These are phyloP conservation scores for Tulasnella sp. DNA, from an alignment of 768 basidiomycete genomes.

Conservation along the genomic window DNA sequence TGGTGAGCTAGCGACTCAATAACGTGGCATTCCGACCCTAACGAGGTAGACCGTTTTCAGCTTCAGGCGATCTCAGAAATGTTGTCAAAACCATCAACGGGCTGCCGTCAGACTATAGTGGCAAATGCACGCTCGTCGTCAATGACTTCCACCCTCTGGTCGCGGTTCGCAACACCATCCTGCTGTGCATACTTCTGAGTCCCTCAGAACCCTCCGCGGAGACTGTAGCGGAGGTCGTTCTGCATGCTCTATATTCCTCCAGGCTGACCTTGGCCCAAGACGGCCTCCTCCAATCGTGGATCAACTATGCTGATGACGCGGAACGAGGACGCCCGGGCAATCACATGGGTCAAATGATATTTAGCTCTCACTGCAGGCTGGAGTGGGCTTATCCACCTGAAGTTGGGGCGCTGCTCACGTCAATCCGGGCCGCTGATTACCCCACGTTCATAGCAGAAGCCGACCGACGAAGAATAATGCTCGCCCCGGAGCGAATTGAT, in stretches of 20 bases:
- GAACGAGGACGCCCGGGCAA: not conserved
- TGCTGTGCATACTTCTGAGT: slow-evolving; percentile 39
- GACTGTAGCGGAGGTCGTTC: slow-evolving; percentile 39
- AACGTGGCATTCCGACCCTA: not conserved
- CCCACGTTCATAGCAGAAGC: not conserved
- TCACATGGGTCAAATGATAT: not conserved
- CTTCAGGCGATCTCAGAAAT: slow-evolving; percentile 45
- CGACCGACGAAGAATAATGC: slow-evolving; percentile 21
- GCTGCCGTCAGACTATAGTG: slow-evolving; percentile 39
- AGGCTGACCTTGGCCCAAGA: slow-evolving; percentile 35
- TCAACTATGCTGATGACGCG: not conserved
- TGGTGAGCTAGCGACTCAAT: not conserved
- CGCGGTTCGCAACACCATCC: slow-evolving; percentile 36
- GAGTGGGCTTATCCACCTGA: not conserved
- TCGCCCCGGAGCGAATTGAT: slow-evolving; percentile 37
- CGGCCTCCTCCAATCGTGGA: slow-evolving; percentile 24
- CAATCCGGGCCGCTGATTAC: not conserved
- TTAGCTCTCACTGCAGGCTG: not conserved
- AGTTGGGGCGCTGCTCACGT: not conserved
- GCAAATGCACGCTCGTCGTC: slow-evolving; percentile 36
- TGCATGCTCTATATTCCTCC: slow-evolving; percentile 45
- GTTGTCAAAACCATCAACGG: slow-evolving; percentile 38
- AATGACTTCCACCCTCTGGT: slow-evolving; percentile 36
- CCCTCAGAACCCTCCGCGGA: slow-evolving; percentile 27
- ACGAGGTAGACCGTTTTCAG: slow-evolving; percentile 26